phyloP scores from a whole-genome alignment of 345 rosid genomes.

The Lepidium sativum region DNA sequence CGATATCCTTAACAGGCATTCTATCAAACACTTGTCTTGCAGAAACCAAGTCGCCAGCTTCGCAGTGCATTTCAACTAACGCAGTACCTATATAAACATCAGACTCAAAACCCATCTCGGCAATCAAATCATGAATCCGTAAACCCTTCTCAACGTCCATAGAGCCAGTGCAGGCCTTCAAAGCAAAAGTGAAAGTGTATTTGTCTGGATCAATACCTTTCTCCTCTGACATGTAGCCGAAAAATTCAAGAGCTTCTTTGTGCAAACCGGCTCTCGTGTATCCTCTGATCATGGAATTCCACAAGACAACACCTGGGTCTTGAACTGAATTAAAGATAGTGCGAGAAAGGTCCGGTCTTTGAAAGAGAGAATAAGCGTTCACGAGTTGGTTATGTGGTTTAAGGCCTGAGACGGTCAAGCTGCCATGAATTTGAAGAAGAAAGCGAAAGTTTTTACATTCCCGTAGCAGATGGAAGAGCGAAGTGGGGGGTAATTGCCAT shows the following conservation, averaged over 20 bases:
- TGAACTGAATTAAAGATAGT: conserved; percentile 33
- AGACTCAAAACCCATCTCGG: conserved; percentile 35
- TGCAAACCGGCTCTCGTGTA: conserved; percentile 30
- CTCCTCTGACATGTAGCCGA: conserved; percentile 28
- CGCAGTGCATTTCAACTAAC: conserved; percentile 44
- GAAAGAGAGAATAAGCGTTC: conserved; percentile 35
- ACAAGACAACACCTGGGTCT: conserved; percentile 38
- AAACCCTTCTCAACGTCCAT: conserved; percentile 40
- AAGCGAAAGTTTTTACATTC: conserved; percentile 33
- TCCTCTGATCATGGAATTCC: conserved; percentile 47
- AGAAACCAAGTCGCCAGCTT: conserved; percentile 32
- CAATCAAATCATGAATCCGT: conserved; percentile 31
- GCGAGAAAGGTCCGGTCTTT: conserved; percentile 41
- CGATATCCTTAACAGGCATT: conserved; percentile 42
- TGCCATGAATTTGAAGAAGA: conserved; percentile 42
- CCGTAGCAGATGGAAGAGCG: conserved; percentile 26
- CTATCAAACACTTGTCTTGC: conserved; percentile 45
- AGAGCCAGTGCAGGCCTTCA: conserved; percentile 49
- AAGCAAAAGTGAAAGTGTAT: conserved; percentile 51
- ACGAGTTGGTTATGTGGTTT: conserved; percentile 34
- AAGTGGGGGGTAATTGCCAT: background rate
- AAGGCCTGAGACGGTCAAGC: conserved; percentile 36
- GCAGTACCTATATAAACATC: conserved; percentile 50
- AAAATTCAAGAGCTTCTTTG: conserved; percentile 38
- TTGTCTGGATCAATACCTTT: conserved; percentile 42